Base-by-base conservation (phyloP, 164 flowering plant genomes). In the Houttuynia cordata region DNA sequence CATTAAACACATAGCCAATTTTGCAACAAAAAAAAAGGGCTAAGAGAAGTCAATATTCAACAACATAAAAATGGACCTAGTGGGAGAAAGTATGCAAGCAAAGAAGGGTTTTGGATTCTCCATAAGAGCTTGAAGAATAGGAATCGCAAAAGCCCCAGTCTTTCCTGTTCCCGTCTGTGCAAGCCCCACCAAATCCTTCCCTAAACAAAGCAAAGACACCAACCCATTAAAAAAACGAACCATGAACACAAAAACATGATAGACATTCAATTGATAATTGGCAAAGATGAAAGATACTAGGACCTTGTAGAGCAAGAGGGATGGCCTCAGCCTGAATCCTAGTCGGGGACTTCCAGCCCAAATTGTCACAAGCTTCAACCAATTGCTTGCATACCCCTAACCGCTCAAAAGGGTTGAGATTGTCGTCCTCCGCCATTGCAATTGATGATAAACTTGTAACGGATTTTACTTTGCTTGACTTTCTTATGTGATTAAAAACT, bases 91-190 rank as follows among this genome's bases (percentile, higher is more conserved):
- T 24, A 89, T 88, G 49, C 88, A 86, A 34, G 89, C 88, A 62
- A 87, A 89, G 70, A 92, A 85, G 0, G 88, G 76, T 24, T 80
- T 82, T 57, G 59, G 59, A 45, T 75, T 40, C 21, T 88, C 82
- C 49, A 87, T 53, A 45, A 88, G 83, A 0, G 89, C 76, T 62
- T 92, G 85, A 45, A 92, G 69, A 53, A 92, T 89, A 5, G 98
- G 98, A 57, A 92, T 73, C 9, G 95, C 95, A 76, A 91, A 91
- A 19, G 98, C 98, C 49, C 91, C 98, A 20, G 98, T 91, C 68
- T 91, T 91, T 19, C 98, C 98, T 18, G 94, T 86, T 23, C 97
- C 97, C 0, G 97, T 88, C 64, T 88, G 96, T 15, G 96, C 96
- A 62, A 91, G 83, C 42, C 84, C 97, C 65, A 88, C 85, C 67